These are phyloP conservation scores for Teunomyces panamensis DNA, from an alignment of 805 yeast species.

Conservation along the genomic window DNA sequence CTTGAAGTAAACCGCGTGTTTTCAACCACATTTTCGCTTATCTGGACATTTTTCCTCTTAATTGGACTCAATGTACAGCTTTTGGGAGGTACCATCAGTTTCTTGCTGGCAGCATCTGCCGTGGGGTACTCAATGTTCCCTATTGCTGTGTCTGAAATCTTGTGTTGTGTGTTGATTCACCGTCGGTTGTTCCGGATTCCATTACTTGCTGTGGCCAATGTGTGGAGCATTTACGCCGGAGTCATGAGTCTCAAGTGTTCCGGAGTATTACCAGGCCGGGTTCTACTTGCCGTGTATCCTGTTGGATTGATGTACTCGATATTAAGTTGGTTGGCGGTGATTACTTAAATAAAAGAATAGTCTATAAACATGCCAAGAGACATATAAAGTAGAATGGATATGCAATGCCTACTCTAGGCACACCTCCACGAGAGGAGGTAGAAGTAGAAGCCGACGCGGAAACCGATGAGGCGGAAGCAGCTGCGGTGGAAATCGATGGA, in stretches of 20 bases:
- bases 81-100: slow-evolving; percentile 59
- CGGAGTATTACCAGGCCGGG: slow-evolving; percentile 63
- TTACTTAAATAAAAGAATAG: slow-evolving; percentile 34
- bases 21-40: slow-evolving; percentile 59
- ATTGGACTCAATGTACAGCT: slow-evolving; percentile 66
- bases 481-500: neutral
- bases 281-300: slow-evolving; percentile 63
- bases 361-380: neutral
- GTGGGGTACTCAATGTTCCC: slow-evolving; percentile 73
- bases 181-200: slow-evolving; percentile 49
- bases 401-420: neutral
- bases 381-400: neutral
- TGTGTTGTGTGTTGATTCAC: slow-evolving; percentile 45
- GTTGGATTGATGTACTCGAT: slow-evolving; percentile 60
- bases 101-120: slow-evolving; percentile 65
- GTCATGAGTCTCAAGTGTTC: slow-evolving; percentile 58
- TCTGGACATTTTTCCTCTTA: slow-evolving; percentile 60
- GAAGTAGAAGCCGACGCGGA: neutral
- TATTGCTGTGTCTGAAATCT: slow-evolving; percentile 49
- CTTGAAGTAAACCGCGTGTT: slow-evolving; percentile 50
- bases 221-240: slow-evolving; percentile 67
- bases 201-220: slow-evolving; percentile 43
- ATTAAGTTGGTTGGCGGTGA: slow-evolving; percentile 64
- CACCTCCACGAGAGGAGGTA: neutral
- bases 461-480: neutral